These are phyloP conservation scores for Corchorus olitorius DNA, from an alignment of 345 rosid species.

Conservation along the genomic window DNA sequence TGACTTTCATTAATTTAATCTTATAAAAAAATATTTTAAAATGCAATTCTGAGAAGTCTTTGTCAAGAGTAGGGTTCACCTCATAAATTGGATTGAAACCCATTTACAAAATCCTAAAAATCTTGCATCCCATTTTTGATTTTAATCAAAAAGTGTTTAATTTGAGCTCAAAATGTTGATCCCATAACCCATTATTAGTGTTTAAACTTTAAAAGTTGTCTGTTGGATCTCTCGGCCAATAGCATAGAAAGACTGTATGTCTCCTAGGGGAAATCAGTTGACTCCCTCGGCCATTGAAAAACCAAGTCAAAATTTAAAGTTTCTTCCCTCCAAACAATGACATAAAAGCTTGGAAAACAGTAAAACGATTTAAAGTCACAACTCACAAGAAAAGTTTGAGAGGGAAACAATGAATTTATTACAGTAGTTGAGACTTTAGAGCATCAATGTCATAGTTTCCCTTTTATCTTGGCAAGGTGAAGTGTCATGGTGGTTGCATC, in stretches of 20 bases:
- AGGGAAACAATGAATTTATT: neutral
- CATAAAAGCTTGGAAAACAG: neutral
- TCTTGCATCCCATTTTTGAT: no score
- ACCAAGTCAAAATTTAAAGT: neutral
- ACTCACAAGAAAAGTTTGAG: neutral
- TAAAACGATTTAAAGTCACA: neutral
- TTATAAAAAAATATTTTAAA: neutral
- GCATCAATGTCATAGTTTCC: slow-evolving; percentile 7
- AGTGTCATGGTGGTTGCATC: neutral
- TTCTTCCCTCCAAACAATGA: neutral
- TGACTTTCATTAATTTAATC: neutral
- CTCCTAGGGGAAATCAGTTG: neutral
- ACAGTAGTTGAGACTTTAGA: neutral
- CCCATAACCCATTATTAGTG: neutral
- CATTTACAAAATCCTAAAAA: no score
- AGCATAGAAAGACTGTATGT: neutral
- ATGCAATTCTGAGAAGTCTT: no score
- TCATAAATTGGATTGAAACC: no score
- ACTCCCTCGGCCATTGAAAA: neutral
- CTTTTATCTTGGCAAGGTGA: neutral
- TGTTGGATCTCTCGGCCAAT: neutral
- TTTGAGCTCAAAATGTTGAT: no score
- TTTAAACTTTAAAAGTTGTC: neutral
- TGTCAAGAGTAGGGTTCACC: no score
- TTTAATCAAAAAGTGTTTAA: no score